A percentile compares a stretch with the other conserved stretches of the same genome.
phyloP scores from a whole-genome alignment of 768 basidiomycete species.

The Pholiota molesta region DNA sequence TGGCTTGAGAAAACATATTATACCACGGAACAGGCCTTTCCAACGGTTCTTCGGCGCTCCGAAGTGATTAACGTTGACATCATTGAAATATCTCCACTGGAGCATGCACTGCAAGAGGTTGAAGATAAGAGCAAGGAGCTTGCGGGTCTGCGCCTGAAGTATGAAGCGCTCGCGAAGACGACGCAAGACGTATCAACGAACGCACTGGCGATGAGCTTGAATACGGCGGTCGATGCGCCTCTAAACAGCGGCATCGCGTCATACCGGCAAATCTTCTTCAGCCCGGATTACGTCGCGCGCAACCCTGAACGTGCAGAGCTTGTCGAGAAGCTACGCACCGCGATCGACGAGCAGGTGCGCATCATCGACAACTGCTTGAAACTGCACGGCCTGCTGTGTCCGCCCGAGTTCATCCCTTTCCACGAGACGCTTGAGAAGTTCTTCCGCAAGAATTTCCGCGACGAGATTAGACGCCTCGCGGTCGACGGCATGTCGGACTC shows the following conservation, averaged over 20 bases:
- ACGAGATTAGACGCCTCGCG: constrained; percentile 75
- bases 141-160: constrained; percentile 65
- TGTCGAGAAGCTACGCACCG: constrained; percentile 70
- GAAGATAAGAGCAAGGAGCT: constrained; percentile 81
- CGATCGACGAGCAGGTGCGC: constrained; percentile 85
- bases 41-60: constrained; percentile 87
- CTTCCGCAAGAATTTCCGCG: constrained; percentile 82
- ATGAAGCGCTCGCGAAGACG: constrained; percentile 78
- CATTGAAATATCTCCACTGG: constrained; percentile 83
- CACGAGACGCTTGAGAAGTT: constrained; percentile 88
- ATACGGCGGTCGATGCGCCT: constrained; percentile 84
- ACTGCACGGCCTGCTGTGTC: constrained; percentile 81
- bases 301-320: constrained; percentile 73
- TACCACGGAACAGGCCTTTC: constrained; percentile 87
- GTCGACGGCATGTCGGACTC: constrained; percentile 60
- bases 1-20: constrained; percentile 92
- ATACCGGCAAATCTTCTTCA: constrained; percentile 80
- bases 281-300: constrained; percentile 62
- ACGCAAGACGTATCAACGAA: constrained; percentile 76
- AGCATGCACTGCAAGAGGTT: constrained; percentile 82
- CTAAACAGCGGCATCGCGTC: constrained; percentile 74
- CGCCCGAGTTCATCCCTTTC: constrained; percentile 89
- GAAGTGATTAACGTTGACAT: constrained; percentile 76
- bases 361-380: constrained; percentile 84
- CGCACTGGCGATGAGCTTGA: constrained; percentile 83